Percentiles rank a stretch among this genome's conserved stretches.
Evolutionary conservation across 2,329 filamentous ascomycete species (phyloP).

Genomic region (Botryotinia convoluta): DNA sequence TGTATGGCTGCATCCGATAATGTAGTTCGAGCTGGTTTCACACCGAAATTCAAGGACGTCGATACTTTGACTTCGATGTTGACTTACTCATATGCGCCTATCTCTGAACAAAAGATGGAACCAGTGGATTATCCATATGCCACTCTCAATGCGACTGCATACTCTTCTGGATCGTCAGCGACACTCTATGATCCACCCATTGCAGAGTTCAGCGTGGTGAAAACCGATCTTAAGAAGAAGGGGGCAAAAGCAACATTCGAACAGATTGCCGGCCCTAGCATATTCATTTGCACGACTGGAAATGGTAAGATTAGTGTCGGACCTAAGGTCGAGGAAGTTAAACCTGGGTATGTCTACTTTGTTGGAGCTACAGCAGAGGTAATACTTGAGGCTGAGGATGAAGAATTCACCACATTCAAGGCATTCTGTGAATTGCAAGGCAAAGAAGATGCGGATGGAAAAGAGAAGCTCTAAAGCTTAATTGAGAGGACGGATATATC

Average conservation of each 20-base stretch:
- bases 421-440: constrained; percentile 83
- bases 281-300: constrained; percentile 86
- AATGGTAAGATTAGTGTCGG: constrained; percentile 83
- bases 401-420: constrained; percentile 84
- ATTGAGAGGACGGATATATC: not conserved
- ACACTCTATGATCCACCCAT: constrained; percentile 92
- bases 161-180: constrained; percentile 70
- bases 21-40: constrained; percentile 94
- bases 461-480: constrained; percentile 30
- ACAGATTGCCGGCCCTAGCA: constrained; percentile 80
- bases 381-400: constrained; percentile 69
- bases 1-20: constrained; percentile 99
- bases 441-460: constrained; percentile 32
- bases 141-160: constrained; percentile 76
- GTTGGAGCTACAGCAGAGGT: constrained; percentile 86
- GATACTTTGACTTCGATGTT: constrained; percentile 84
- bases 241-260: constrained; percentile 88
- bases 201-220: constrained; percentile 89
- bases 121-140: constrained; percentile 83
- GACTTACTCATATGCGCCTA: constrained; percentile 93
- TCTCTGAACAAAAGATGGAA: constrained; percentile 89
- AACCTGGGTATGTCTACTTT: constrained; percentile 74
- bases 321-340: constrained; percentile 71
- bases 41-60: constrained; percentile 98
- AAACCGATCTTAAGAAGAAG: constrained; percentile 66